phyloP scores from a whole-genome alignment of 805 yeast genomes.

The Monosporozyma solicola region DNA sequence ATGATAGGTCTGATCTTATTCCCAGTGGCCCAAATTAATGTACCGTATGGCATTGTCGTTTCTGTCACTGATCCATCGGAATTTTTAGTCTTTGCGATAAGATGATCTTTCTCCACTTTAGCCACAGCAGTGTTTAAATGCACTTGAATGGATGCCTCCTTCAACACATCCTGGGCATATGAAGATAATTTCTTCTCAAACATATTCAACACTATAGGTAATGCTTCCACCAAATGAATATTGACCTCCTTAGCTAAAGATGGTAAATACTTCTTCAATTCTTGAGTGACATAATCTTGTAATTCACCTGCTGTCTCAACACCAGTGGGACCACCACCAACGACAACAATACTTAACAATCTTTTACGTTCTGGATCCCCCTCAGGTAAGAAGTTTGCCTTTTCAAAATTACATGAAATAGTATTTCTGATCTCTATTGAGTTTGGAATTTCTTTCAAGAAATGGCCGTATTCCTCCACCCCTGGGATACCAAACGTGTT shows the following conservation, averaged over 20 bases:
- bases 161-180: constrained; percentile 36
- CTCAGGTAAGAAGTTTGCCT: constrained; percentile 74
- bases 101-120: constrained; percentile 64
- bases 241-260: constrained; percentile 75
- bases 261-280: constrained; percentile 80
- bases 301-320: constrained; percentile 95
- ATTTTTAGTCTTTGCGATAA: constrained; percentile 62
- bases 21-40: constrained; percentile 96
- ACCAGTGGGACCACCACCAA: constrained; percentile 98
- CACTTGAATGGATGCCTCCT: constrained; percentile 55
- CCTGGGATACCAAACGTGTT: constrained; percentile 93
- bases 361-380: constrained; percentile 76
- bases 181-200: constrained; percentile 37
- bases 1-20: constrained; percentile 76
- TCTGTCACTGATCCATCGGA: constrained; percentile 61
- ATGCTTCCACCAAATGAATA: constrained; percentile 81
- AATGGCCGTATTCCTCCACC: constrained; percentile 72
- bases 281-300: constrained; percentile 91
- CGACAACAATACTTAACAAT: constrained; percentile 76
- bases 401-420: constrained; percentile 81
- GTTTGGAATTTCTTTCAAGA: constrained; percentile 83
- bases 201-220: constrained; percentile 71
- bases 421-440: constrained; percentile 72
- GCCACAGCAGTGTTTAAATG: constrained; percentile 83
- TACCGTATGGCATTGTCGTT: constrained; percentile 69